phyloP scores from a whole-genome alignment of 164 flowering plant genomes.

The Liquidambar formosana region DNA sequence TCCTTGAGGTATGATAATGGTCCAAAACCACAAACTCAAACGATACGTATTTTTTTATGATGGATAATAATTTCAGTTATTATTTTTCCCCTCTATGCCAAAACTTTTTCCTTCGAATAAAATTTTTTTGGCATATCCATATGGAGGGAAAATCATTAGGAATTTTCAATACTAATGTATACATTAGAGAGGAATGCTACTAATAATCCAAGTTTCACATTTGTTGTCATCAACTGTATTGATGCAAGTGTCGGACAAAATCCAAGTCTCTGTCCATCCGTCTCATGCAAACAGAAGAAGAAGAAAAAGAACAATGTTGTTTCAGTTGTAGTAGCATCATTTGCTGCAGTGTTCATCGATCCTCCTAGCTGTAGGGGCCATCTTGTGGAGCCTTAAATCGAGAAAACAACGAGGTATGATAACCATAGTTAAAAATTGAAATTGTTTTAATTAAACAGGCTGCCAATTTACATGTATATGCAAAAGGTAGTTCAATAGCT shows the following conservation, averaged over 20 bases:
- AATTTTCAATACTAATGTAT: neutral
- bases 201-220: neutral
- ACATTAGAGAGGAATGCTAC: too few species aligned
- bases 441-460: too few species aligned
- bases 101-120: too few species aligned
- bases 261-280: slow-evolving; percentile 23
- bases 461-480: too few species aligned
- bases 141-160: neutral
- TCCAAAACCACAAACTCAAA: neutral
- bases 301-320: slow-evolving; percentile 11
- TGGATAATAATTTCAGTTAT: too few species aligned
- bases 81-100: too few species aligned
- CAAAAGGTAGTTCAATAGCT: too few species aligned
- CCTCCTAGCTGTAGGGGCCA: neutral
- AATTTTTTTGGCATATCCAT: neutral
- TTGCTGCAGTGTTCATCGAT: slow-evolving; percentile 5
- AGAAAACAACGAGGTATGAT: slow-evolving; percentile 8
- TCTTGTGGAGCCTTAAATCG: slow-evolving; percentile 4
- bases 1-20: slow-evolving; percentile 20
- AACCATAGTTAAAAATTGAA: too few species aligned
- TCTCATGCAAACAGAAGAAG: slow-evolving; percentile 13
- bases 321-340: slow-evolving; percentile 11
- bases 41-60: too few species aligned
- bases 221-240: neutral
- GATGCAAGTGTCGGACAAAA: slow-evolving; percentile 18